Evolutionary conservation across 805 yeast genomes (phyloP).

Genomic region (Yarrowia porcina): DNA sequence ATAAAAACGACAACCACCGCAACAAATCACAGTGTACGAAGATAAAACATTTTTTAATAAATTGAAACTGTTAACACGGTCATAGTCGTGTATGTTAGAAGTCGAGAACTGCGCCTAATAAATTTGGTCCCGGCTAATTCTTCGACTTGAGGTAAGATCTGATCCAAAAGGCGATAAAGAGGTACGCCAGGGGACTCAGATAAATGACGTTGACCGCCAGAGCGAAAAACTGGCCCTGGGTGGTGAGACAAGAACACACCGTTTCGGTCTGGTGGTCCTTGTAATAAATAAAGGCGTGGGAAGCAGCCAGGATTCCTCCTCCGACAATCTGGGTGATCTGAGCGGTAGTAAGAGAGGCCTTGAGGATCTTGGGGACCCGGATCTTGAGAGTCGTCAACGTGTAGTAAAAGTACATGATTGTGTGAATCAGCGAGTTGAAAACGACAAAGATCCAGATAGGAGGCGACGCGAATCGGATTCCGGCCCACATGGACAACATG

Average conservation of each 20-base stretch:
- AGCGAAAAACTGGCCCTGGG: slow-evolving; percentile 62
- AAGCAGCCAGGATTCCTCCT: slow-evolving; percentile 66
- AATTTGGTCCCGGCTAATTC: no score
- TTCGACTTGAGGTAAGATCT: slow-evolving; percentile 38
- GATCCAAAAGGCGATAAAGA: slow-evolving; percentile 63
- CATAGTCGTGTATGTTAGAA: no score
- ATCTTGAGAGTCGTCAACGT: slow-evolving; percentile 57
- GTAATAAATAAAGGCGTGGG: slow-evolving; percentile 60
- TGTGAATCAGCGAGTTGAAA: slow-evolving; percentile 74
- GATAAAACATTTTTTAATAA: no score
- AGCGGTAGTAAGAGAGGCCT: slow-evolving; percentile 58
- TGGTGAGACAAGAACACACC: slow-evolving; percentile 50
- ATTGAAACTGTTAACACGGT: no score
- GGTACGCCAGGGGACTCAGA: slow-evolving; percentile 62
- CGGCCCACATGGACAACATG: slow-evolving; percentile 79
- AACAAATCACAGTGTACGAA: no score
- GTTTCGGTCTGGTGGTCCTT: slow-evolving; percentile 47
- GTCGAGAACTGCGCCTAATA: no score
- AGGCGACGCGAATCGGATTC: slow-evolving; percentile 63
- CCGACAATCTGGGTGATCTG: slow-evolving; percentile 66
- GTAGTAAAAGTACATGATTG: slow-evolving; percentile 71
- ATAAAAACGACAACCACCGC: no score
- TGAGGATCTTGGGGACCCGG: slow-evolving; percentile 54
- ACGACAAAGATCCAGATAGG: slow-evolving; percentile 80
- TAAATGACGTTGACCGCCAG: slow-evolving; percentile 59